These are phyloP conservation scores for Claviceps sorghi DNA, from an alignment of 2,329 filamentous ascomycete species.

Conservation along the genomic window DNA sequence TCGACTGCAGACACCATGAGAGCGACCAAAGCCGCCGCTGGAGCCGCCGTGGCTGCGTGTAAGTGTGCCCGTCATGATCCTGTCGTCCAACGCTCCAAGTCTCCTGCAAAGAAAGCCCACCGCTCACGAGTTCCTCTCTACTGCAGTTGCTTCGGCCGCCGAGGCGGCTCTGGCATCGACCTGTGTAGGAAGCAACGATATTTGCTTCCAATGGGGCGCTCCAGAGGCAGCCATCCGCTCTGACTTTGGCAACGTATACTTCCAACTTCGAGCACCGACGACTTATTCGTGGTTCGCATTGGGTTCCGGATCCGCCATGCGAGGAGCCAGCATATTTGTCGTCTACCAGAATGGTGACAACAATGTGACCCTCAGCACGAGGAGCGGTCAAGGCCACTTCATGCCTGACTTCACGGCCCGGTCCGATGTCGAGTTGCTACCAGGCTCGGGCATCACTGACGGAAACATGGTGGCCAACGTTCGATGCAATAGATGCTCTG, in stretches of 20 bases:
- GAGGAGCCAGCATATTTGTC: conserved; percentile 44
- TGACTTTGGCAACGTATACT: conserved; percentile 39
- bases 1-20: not conserved
- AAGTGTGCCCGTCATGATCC: not conserved
- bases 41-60: not conserved
- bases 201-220: conserved; percentile 43
- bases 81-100: not conserved
- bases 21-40: not conserved
- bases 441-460: conserved; percentile 40
- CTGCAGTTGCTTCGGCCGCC: not conserved
- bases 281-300: conserved; percentile 42
- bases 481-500: conserved; percentile 36
- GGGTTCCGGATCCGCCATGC: conserved; percentile 42
- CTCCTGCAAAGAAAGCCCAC: not conserved
- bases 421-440: conserved; percentile 36
- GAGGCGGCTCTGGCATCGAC: not conserved
- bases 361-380: conserved; percentile 48
- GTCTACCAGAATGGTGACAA: conserved; percentile 43
- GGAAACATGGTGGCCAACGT: conserved; percentile 47
- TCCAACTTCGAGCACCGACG: conserved; percentile 38
- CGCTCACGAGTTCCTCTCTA: not conserved
- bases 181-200: not conserved
- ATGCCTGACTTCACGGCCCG: conserved; percentile 31
- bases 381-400: conserved; percentile 31
- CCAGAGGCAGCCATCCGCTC: conserved; percentile 33